phyloP scores from a whole-genome alignment of 768 basidiomycete species.

The Auricularia auricula-judae region DNA sequence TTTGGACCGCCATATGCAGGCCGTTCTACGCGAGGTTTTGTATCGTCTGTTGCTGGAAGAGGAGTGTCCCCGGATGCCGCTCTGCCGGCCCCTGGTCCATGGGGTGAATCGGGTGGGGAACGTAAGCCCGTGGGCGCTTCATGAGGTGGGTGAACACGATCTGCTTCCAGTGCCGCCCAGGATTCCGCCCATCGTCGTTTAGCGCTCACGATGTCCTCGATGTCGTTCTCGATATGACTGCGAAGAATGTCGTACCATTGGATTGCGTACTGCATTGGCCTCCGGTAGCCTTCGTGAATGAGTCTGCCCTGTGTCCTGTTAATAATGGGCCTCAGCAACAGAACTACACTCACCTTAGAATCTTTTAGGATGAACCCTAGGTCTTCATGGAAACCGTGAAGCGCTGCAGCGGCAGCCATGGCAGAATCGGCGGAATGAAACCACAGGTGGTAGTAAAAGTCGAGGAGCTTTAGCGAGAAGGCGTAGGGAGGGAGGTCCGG shows the following conservation, averaged over 20 bases:
- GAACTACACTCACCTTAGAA: slow-evolving; percentile 7
- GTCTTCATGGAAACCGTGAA: slow-evolving; percentile 20
- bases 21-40: background rate
- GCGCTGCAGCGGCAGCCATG: slow-evolving; percentile 16
- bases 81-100: too few species aligned
- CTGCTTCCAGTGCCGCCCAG: too few species aligned
- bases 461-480: slow-evolving; percentile 19
- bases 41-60: background rate
- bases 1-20: background rate
- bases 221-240: slow-evolving; percentile 9
- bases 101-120: too few species aligned
- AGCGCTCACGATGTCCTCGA: background rate
- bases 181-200: too few species aligned
- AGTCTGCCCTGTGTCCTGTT: background rate
- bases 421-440: slow-evolving; percentile 27
- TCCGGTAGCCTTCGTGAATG: slow-evolving; percentile 21
- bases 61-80: too few species aligned
- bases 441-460: slow-evolving; percentile 25
- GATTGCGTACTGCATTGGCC: slow-evolving; percentile 14
- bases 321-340: background rate
- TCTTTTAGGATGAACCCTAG: slow-evolving; percentile 16
- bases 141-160: too few species aligned
- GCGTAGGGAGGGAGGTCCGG: slow-evolving; percentile 13
- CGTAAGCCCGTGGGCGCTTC: too few species aligned
- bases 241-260: slow-evolving; percentile 21